A percentile compares a stretch with the other conserved stretches of the same genome.
phyloP scores from a whole-genome alignment of 2,329 filamentous ascomycete species.

The Penicillium palitans region DNA sequence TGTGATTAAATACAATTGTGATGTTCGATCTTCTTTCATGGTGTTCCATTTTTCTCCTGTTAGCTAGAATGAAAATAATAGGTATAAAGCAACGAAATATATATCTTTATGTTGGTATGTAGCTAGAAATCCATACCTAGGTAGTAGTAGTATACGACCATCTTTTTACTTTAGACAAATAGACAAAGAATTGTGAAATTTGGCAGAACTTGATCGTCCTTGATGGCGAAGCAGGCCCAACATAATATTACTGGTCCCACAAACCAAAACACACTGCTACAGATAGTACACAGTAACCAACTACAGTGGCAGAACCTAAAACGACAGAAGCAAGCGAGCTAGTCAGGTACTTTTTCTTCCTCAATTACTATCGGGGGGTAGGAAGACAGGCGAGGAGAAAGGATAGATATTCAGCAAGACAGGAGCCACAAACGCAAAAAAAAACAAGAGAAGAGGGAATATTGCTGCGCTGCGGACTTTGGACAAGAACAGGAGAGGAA shows the following conservation, averaged over 20 bases:
- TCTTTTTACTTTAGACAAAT: neutral
- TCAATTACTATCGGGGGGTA: constrained; percentile 35
- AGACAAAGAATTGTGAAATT: neutral
- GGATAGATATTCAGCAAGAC: constrained; percentile 27
- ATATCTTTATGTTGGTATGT: neutral
- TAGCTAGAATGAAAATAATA: neutral
- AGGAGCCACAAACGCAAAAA: constrained; percentile 28
- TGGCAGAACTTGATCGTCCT: neutral
- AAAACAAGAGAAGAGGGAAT: constrained; percentile 41
- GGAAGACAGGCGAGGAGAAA: constrained; percentile 29
- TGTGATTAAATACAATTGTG: neutral
- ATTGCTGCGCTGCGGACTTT: constrained; percentile 43
- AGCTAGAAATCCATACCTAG: neutral
- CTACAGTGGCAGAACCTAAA: neutral
- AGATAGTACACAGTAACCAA: neutral
- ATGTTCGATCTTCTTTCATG: neutral
- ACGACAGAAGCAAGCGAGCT: constrained; percentile 6
- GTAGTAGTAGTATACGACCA: too few species aligned
- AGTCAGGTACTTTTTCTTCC: constrained; percentile 32
- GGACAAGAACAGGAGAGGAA: constrained; percentile 29
- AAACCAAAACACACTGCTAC: neutral
- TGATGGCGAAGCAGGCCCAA: neutral
- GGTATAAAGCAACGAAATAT: neutral
- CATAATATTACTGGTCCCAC: neutral
- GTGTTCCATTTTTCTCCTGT: too few species aligned